A percentile compares a stretch with the other conserved stretches of the same genome.
Evolutionary conservation across 1,284 basidiomycete genomes (phyloP).

Genomic region (Kwoniella shivajii): DNA sequence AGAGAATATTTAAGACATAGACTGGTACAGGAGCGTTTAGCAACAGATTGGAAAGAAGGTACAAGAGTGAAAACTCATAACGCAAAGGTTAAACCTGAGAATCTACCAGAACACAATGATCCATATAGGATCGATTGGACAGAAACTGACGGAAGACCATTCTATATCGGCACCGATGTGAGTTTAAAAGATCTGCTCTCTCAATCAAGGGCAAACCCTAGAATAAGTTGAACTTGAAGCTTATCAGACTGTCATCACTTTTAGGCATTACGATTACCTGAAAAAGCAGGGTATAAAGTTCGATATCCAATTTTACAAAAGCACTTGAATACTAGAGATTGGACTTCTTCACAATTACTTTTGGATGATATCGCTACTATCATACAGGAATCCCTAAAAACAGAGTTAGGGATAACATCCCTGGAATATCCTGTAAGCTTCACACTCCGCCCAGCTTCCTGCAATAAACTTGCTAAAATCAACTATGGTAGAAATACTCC

Average conservation of each 20-base stretch:
- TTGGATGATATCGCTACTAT: slow-evolving; percentile 77
- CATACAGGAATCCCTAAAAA: slow-evolving; percentile 63
- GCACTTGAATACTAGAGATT: slow-evolving; percentile 78
- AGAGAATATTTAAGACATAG: slow-evolving; percentile 73
- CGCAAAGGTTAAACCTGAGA: slow-evolving; percentile 63
- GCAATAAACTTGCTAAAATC: neutral
- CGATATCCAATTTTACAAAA: slow-evolving; percentile 76
- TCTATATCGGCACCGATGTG: slow-evolving; percentile 59
- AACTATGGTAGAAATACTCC: slow-evolving; percentile 68
- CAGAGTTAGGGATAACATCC: slow-evolving; percentile 64
- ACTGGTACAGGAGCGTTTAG: slow-evolving; percentile 85
- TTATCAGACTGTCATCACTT: slow-evolving; percentile 7
- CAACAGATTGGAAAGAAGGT: slow-evolving; percentile 72
- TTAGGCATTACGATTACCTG: slow-evolving; percentile 74
- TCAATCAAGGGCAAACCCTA: neutral
- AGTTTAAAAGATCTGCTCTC: neutral
- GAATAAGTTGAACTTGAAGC: slow-evolving; percentile 4
- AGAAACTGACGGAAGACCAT: slow-evolving; percentile 47
- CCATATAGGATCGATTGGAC: slow-evolving; percentile 81
- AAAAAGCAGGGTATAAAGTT: slow-evolving; percentile 66
- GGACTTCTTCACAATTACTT: slow-evolving; percentile 66
- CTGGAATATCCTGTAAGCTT: slow-evolving; percentile 63
- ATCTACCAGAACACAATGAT: slow-evolving; percentile 79
- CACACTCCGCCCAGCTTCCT: neutral
- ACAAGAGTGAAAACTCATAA: slow-evolving; percentile 69